Evolutionary conservation across 495 filamentous ascomycete genomes (phyloP).

Genomic region (Aspergillus biplanus): DNA sequence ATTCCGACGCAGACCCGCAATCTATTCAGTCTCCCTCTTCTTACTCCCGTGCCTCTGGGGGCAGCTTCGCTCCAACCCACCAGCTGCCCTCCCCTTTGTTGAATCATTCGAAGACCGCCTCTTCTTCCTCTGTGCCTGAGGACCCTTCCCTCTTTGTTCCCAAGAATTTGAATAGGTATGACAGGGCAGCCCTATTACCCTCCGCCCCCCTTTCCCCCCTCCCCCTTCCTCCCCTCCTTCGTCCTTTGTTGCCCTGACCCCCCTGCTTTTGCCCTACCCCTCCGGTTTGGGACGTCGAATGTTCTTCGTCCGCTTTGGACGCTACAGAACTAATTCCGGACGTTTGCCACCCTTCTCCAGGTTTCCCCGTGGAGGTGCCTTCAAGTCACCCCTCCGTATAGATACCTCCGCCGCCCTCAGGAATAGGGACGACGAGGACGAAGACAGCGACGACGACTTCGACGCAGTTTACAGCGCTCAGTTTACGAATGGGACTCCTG

Average conservation of each 20-base stretch:
- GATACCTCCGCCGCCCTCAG: conserved; percentile 40
- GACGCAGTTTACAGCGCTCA: conserved; percentile 37
- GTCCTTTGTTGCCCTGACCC: conserved; percentile 10
- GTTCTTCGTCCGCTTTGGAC: conserved; percentile 10
- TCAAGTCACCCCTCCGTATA: conserved; percentile 40
- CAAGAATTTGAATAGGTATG: conserved; percentile 51
- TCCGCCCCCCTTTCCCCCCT: conserved; percentile 23
- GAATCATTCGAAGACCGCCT: conserved; percentile 9
- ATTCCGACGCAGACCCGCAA: conserved; percentile 33
- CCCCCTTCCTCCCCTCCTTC: conserved; percentile 19
- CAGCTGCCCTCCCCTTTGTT: conserved; percentile 14
- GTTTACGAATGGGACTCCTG: conserved; percentile 47
- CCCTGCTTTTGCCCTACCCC: conserved; percentile 15
- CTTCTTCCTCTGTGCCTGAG: conserved; percentile 36
- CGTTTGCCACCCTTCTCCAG: conserved; percentile 34
- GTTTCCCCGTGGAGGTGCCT: conserved; percentile 41
- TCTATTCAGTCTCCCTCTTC: conserved; percentile 29
- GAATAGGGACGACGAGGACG: conserved; percentile 36
- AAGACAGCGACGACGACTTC: conserved; percentile 33
- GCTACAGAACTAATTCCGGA: conserved; percentile 37
- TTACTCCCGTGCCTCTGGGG: conserved; percentile 19
- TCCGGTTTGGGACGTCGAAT: conserved; percentile 13
- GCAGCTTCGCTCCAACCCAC: conserved; percentile 17
- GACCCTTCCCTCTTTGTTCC: conserved; percentile 38
- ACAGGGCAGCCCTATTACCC: conserved; percentile 19